Base-by-base conservation (phyloP, 495 filamentous ascomycete genomes). In the Neurospora sp. region DNA sequence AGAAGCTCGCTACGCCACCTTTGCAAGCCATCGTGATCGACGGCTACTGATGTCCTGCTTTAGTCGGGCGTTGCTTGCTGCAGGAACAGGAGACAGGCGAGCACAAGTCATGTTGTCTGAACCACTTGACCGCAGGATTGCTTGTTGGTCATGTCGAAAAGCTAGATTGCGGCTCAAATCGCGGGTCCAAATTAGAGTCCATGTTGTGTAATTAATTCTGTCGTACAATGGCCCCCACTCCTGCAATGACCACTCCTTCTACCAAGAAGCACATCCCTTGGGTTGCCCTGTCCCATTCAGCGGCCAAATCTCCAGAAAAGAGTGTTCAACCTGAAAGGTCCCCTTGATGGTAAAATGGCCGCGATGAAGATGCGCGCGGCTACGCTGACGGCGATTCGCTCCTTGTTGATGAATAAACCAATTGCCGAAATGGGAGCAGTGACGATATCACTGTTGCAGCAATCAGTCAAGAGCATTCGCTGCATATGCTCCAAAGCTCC, bases 21-120 rank as follows among this genome's bases (percentile, higher is more conserved):
- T 27, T 35, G 53, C 53, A 65, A 65, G 53, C 53, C 27, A 65
- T 35, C 31, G 53, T 65, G 53, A 65, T 65, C 27, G 53, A 65
- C 53, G 53, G 27, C 27, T 65, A 65, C 53, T 17, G 14, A 65
- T 65, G 14, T 65, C 27, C 53, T 35, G 53, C 53, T 61, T 61
- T 31, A 35, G 53, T 61, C 27, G 53, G 71, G 41, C 73, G 59
- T 70, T 65, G 68, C 59, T 68, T 71, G 37, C 76, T 74, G 72
- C 74, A 78, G 73, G 74, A 76, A 73, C 74, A 45, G 65, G 73
- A 78, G 27, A 74, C 69, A 74, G 44, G 31, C 3, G 53, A 65
- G 53, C 27, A 61, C 35, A 37, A 37, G 3, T 35, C 6, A 65
- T 65, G 14, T 65, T 65, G 27, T 35, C 14, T 31, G 27, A 65